Evolutionary conservation across 305 asterid genomes (phyloP), one percentile per base, ranked within the genome.

Genomic region (Lippia alba): DNA sequence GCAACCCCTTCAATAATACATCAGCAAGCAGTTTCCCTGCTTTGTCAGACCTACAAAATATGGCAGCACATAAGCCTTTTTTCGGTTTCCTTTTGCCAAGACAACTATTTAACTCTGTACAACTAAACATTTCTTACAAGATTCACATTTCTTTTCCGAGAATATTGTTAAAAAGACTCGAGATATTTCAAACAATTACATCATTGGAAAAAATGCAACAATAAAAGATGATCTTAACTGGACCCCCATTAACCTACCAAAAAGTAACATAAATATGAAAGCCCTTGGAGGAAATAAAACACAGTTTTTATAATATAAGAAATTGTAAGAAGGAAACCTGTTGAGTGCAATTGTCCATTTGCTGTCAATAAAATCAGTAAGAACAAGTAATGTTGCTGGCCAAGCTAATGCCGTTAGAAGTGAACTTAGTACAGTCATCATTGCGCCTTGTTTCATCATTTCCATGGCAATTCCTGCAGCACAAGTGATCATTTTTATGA

Each of bases 1-100:
- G 99, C 79, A 90, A 74, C 71, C 98, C 98, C 72, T 84, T 92
- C 75, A 85, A 75, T 80, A 94, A 77, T 49, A 89, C 96, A 75
- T 94, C 97, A 56, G 99, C 99, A 8, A 92, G 96, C 74, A 92
- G 80, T 72, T 67, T 84, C 63, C 99, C 98, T 11, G 97, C 97
- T 83, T 94, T 90, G 55, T 94, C 97, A 55, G 96, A 88, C 80
- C 98, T 94, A 74, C 70, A 80, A 41, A 84, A 57, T 65, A 72
- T 70, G 56, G 69, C 82, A 75, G 67, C 55, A 44, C 0, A 44
- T 32, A 73, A 53, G 9, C 41, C 41, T 4, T 36, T 36, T 36
- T 24, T 24, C 2, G 41, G 41, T 36, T 36, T 36, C 9, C 41
- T 36, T 36, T 36, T 0, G 41, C 41, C 41, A 36, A 36, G 9